Evolutionary conservation across 1,284 basidiomycete genomes (phyloP).

Genomic region (Acaromyces ingoldii): DNA sequence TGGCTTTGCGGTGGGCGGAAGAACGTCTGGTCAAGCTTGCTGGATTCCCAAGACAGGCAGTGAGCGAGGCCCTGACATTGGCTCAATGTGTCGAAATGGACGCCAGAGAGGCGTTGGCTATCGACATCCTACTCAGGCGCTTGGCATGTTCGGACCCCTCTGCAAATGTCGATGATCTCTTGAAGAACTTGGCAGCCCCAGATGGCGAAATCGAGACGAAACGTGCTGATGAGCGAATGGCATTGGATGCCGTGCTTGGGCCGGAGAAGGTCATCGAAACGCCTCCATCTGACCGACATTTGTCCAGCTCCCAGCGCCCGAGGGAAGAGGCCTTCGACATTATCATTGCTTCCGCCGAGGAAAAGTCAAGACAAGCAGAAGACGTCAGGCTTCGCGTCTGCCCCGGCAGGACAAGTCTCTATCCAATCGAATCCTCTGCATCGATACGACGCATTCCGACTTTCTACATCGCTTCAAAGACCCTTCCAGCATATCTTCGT

Average conservation of each 20-base stretch:
- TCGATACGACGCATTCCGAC: conserved; percentile 59
- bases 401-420: neutral
- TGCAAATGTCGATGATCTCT: neutral
- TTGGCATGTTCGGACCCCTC: too few species aligned
- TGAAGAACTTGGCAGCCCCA: neutral
- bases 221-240: conserved; percentile 66
- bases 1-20: conserved; percentile 74
- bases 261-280: conserved; percentile 31
- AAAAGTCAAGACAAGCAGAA: too few species aligned
- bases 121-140: conserved; percentile 22
- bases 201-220: neutral
- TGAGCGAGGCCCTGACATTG: conserved; percentile 58
- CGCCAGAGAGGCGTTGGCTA: conserved; percentile 20
- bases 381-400: conserved; percentile 63
- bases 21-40: conserved; percentile 77
- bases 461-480: conserved; percentile 69
- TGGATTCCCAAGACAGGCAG: conserved; percentile 72
- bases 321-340: conserved; percentile 51
- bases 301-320: conserved; percentile 17
- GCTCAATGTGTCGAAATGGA: conserved; percentile 11
- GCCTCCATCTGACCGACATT: conserved; percentile 28
- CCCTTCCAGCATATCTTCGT: conserved; percentile 74
- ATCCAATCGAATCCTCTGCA: conserved; percentile 55
- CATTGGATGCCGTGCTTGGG: conserved; percentile 58
- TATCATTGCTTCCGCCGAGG: conserved; percentile 18